Base-by-base conservation (phyloP, 1,139 yeast species). In the Blastobotrys petasosporus region DNA sequence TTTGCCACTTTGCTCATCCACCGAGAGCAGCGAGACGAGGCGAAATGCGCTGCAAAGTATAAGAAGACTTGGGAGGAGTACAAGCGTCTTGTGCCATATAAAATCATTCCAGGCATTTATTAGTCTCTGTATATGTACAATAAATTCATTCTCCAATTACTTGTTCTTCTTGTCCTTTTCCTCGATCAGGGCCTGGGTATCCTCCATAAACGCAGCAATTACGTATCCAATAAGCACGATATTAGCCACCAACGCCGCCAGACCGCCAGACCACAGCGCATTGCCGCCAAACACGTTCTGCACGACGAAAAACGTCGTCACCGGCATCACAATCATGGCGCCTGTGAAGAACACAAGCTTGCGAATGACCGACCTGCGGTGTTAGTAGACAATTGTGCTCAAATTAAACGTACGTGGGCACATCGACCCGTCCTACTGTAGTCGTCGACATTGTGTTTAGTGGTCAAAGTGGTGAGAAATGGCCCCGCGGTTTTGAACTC, bases 11-110 rank as follows among this genome's bases (percentile, higher is more conserved):
- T 92, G 59, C 71, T 92, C 55, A 64, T 92, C 37, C 98, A 92
- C 63, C 79, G 99, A 63, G 97, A 92, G 65, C 67, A 67, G 15
- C 77, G 99, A 63, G 99, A 92, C 65, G 97, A 90, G 59, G 84
- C 83, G 44, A 90, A 92, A 66, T 92, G 99, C 64, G 74, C 81
- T 32, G 79, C 70, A 31, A 92, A 92, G 69, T 94, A 92, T 60
- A 94, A 94, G 15, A 72, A 80, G 52, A 77, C 81, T 39, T 92
- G 98, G 98, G 76, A 69, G 45, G 80, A 82, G 64, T 94, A 92
- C 64, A 85, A 85, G 67, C 69, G 65, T 52, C 63, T 67, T 54
- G 99, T 94, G 15, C 96, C 95, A 15, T 90, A 83, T 65, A 83
- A 88, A 63, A 88, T 92, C 54, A 75, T 92, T 53, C 99, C 99